Evolutionary conservation across 495 filamentous ascomycete species (phyloP).

Genomic region (Rostrohypoxylon terebratum): DNA sequence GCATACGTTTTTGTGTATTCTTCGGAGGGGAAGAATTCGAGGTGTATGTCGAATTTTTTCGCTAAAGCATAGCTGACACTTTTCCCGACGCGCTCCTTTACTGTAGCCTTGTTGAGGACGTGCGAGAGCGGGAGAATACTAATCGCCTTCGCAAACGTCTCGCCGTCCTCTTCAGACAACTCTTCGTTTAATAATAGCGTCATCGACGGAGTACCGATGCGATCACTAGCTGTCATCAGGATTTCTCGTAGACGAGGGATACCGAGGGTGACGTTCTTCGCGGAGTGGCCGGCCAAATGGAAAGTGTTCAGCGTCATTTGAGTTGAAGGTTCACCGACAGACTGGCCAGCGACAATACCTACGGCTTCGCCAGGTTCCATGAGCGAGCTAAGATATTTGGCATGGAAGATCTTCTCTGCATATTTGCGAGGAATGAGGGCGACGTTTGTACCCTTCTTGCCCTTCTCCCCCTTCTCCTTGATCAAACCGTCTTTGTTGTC

Average conservation of each 20-base stretch:
- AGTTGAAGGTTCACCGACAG: conserved; percentile 95
- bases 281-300: conserved; percentile 97
- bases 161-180: conserved; percentile 72
- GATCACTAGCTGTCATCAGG: conserved; percentile 92
- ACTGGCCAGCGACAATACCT: conserved; percentile 95
- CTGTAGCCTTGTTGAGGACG: conserved; percentile 83
- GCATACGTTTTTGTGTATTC: conserved; percentile 90
- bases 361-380: conserved; percentile 99
- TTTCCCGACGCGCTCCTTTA: conserved; percentile 78
- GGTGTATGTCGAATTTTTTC: conserved; percentile 84
- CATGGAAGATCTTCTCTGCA: conserved; percentile 83
- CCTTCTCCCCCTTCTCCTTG: conserved; percentile 84
- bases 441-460: conserved; percentile 56
- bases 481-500: conserved; percentile 79
- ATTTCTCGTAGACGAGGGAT: conserved; percentile 98
- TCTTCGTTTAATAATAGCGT: conserved; percentile 82
- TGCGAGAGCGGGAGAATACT: conserved; percentile 88
- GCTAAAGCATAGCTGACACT: conserved; percentile 73
- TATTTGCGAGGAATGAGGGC: conserved; percentile 71
- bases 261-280: conserved; percentile 99
- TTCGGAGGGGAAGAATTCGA: conserved; percentile 83
- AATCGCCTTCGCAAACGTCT: conserved; percentile 91
- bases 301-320: conserved; percentile 99
- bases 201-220: conserved; percentile 93
- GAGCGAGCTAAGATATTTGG: conserved; percentile 92